Evolutionary conservation across 2,329 filamentous ascomycete genomes (phyloP), one percentile per base, ranked within the genome.

Genomic region (Lachnellula subtilissima): DNA sequence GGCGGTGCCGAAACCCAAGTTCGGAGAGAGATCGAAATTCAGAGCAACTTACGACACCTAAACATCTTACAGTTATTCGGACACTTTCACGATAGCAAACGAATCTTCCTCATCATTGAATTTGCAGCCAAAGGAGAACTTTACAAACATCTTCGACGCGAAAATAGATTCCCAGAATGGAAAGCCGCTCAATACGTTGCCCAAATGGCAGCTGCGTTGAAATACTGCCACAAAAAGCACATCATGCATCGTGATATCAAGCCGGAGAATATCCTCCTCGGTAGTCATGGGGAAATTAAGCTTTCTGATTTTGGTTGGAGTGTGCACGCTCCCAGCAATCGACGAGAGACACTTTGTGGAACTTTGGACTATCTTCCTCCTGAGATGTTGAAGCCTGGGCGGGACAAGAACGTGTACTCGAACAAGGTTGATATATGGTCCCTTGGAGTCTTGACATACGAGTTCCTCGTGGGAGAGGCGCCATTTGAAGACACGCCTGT

Each of bases 221-320:
- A 87, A 64, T 97, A 97, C 70, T 81, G 97, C 47, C 92, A 97
- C 77, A 91, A 91, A 72, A 97, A 97, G 77, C 91, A 97, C 72
- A 89, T 97, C 65, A 97, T 97, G 76, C 93, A 97, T 74, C 83
- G 92, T 57, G 92, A 97, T 67, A 97, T 97, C 76, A 97, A 97
- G 78, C 92, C 92, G 2, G 92, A 97, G 75, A 97, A 97, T 69
- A 97, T 97, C 62, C 81, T 97, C 22, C 87, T 97, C 32, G 93
- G 93, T 14, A 91, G 97, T 58, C 93, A 97, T 70, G 94, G 92
- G 63, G 94, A 99, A 78, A 92, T 99, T 76, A 99, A 99, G 75
- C 92, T 99, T 69, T 95, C 91, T 4, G 94, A 99, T 73, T 99
- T 97, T 69, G 93, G 94, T 50, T 99, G 94, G 94, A 95, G 89